These are phyloP conservation scores for Hypomontagnella monticulosa DNA, from an alignment of 495 filamentous ascomycete species.

Conservation along the genomic window DNA sequence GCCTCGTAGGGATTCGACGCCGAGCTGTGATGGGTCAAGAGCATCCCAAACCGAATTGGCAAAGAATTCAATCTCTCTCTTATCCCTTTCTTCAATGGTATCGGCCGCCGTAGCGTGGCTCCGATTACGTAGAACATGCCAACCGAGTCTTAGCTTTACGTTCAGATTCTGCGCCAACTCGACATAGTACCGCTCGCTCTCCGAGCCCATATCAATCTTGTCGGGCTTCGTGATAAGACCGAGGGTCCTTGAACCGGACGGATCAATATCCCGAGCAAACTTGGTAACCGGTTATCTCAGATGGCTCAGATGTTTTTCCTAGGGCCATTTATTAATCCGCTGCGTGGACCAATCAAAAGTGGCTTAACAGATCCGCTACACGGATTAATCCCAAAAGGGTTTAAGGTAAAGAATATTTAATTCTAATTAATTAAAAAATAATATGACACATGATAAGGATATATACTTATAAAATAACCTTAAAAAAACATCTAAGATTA, in stretches of 20 bases:
- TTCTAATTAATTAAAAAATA: no score
- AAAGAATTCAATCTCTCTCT: constrained; percentile 49
- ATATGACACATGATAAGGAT: no score
- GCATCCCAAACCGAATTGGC: constrained; percentile 25
- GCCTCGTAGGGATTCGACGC: constrained; percentile 28
- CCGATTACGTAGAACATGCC: constrained; percentile 61
- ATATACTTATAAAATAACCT: no score
- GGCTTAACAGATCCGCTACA: no score
- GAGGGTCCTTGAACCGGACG: constrained; percentile 53
- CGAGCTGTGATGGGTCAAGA: constrained; percentile 27
- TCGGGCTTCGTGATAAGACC: constrained; percentile 66
- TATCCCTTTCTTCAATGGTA: constrained; percentile 48
- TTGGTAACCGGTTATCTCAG: constrained; percentile 60
- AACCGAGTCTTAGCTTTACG: constrained; percentile 57
- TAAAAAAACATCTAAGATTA: no score
- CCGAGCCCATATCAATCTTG: constrained; percentile 51
- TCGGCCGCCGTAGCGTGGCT: constrained; percentile 48
- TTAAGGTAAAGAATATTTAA: no score
- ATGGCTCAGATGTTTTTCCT: no score
- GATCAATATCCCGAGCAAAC: constrained; percentile 54
- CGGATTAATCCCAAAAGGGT: no score
- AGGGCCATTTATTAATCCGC: no score
- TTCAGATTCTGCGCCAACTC: constrained; percentile 58
- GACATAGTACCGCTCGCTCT: constrained; percentile 52
- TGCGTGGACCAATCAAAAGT: no score